phyloP scores from a whole-genome alignment of 148 eudicot species.

The Rhododendron ovatum region DNA sequence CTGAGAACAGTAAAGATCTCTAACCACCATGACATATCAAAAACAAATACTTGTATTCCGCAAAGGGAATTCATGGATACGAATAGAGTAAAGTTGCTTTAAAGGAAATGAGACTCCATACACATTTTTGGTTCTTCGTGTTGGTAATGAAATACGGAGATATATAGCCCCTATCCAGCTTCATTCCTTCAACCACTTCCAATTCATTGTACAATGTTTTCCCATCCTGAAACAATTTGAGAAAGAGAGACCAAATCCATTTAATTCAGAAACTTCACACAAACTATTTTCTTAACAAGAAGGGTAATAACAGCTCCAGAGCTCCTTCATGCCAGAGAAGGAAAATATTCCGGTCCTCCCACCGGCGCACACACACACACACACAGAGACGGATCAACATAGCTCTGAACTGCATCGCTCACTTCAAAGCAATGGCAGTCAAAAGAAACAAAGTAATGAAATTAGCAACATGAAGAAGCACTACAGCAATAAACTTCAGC shows the following conservation, averaged over 20 bases:
- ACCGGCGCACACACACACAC: background rate
- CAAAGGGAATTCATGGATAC: background rate
- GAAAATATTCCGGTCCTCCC: background rate
- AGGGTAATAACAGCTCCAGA: background rate
- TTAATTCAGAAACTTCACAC: background rate
- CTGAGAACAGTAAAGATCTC: background rate
- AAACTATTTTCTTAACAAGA: background rate
- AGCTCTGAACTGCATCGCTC: background rate
- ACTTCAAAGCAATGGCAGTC: background rate
- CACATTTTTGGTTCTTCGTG: slow-evolving; percentile 50
- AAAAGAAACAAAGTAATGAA: background rate
- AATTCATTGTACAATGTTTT: slow-evolving; percentile 41
- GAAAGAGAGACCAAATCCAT: background rate
- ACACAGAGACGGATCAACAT: background rate
- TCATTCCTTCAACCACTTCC: slow-evolving; percentile 63
- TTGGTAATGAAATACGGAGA: slow-evolving; percentile 56
- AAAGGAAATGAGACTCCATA: slow-evolving; percentile 15
- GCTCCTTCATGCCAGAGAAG: background rate
- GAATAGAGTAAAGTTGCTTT: background rate
- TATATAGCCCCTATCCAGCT: slow-evolving; percentile 51
- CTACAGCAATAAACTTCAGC: background rate
- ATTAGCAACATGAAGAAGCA: background rate
- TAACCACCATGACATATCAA: background rate
- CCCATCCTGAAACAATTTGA: slow-evolving; percentile 33
- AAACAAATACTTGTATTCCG: background rate